Evolutionary conservation across 768 basidiomycete species (phyloP).

Genomic region (Boletus edulis): DNA sequence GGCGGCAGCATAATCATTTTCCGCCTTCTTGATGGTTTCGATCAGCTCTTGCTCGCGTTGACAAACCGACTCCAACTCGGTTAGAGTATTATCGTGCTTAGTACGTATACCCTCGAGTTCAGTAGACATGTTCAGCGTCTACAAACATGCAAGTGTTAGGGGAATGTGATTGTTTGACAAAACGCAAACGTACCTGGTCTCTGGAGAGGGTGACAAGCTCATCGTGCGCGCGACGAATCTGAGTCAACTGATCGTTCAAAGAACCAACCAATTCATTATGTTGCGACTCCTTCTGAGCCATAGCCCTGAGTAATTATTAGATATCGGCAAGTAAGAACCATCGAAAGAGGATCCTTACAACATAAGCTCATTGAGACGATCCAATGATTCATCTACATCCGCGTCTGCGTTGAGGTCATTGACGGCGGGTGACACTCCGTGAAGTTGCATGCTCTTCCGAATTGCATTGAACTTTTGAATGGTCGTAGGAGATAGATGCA

Average conservation of each 20-base stretch:
- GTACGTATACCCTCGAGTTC: conserved; percentile 75
- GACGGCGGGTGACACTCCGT: conserved; percentile 35
- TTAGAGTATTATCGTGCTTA: conserved; percentile 54
- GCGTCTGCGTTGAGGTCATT: conserved; percentile 33
- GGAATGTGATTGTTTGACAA: neutral
- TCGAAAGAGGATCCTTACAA: conserved; percentile 48
- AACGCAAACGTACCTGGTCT: conserved; percentile 63
- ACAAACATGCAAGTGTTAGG: neutral
- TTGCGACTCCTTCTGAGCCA: conserved; percentile 94
- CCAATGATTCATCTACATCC: conserved; percentile 65
- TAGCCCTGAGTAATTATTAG: conserved; percentile 56
- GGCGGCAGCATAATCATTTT: conserved; percentile 46
- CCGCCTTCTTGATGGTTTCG: conserved; percentile 46
- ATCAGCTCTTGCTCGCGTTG: conserved; percentile 56
- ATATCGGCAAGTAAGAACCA: conserved; percentile 4
- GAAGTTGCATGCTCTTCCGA: conserved; percentile 60
- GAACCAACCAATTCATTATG: conserved; percentile 80
- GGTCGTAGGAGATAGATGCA: conserved; percentile 66
- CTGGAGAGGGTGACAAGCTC: conserved; percentile 77
- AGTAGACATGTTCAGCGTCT: conserved; percentile 86
- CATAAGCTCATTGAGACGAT: conserved; percentile 89
- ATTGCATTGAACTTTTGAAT: conserved; percentile 72
- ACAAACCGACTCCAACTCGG: conserved; percentile 52
- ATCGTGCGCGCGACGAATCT: conserved; percentile 77
- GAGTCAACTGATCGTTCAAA: conserved; percentile 62